These are phyloP conservation scores for Naganishia sp. DNA, from an alignment of 1,284 basidiomycete genomes.

Conservation along the genomic window DNA sequence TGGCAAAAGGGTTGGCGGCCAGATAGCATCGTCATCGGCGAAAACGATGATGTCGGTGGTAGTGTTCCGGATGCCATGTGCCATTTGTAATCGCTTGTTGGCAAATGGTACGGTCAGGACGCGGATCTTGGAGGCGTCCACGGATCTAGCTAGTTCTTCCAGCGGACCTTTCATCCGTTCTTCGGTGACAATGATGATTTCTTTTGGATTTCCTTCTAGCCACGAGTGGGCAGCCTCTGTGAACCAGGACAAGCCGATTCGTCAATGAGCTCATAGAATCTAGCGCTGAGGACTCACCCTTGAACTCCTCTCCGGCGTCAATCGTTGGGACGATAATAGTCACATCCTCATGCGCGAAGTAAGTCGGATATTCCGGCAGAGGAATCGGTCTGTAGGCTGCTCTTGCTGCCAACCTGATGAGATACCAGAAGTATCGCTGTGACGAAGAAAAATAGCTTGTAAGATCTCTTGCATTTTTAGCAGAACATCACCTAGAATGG, in stretches of 20 bases:
- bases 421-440: constrained; percentile 87
- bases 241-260: neutral
- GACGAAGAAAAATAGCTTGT: constrained; percentile 57
- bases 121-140: constrained; percentile 77
- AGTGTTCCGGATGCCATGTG: constrained; percentile 82
- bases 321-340: constrained; percentile 94
- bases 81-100: constrained; percentile 90
- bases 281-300: constrained; percentile 50
- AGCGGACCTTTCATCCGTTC: constrained; percentile 83
- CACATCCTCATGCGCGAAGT: constrained; percentile 83
- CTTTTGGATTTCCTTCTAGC: constrained; percentile 85
- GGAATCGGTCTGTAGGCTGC: constrained; percentile 79
- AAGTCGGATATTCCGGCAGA: constrained; percentile 81
- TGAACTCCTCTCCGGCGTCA: constrained; percentile 90
- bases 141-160: constrained; percentile 79
- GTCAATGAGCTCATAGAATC: neutral
- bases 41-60: constrained; percentile 94
- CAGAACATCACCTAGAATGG: neutral
- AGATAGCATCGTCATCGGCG: constrained; percentile 91
- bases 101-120: constrained; percentile 88
- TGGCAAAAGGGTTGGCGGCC: constrained; percentile 82
- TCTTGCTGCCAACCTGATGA: constrained; percentile 74
- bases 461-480: neutral
- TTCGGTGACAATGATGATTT: constrained; percentile 91
- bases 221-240: constrained; percentile 80